A percentile compares a stretch with the other conserved stretches of the same genome.
Evolutionary conservation across 1,284 basidiomycete species (phyloP).

Genomic region (Cerrena zonata): DNA sequence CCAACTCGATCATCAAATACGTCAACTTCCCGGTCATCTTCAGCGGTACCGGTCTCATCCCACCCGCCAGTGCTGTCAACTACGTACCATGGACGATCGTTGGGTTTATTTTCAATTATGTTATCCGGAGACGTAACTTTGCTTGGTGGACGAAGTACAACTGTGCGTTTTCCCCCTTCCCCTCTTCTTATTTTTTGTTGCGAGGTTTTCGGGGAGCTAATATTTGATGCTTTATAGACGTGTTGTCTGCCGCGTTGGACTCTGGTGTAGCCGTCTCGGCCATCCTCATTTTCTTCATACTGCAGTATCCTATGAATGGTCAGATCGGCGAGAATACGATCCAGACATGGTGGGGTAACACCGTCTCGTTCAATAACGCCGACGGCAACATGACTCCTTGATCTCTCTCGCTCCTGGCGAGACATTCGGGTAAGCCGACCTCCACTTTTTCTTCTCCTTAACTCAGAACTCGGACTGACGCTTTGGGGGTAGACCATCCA

Average conservation of each 20-base stretch:
- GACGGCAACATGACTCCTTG: slow-evolving; percentile 32
- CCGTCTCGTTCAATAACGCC: slow-evolving; percentile 39
- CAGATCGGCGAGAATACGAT: slow-evolving; percentile 50
- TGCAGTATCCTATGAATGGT: slow-evolving; percentile 64
- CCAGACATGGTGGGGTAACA: slow-evolving; percentile 71
- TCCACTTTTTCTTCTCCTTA: too few relatives aligned
- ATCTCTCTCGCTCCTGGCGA: slow-evolving; percentile 25
- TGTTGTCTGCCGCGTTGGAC: slow-evolving; percentile 55
- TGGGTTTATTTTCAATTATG: slow-evolving; percentile 51
- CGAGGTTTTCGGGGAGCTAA: too few relatives aligned
- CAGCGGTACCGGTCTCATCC: slow-evolving; percentile 46
- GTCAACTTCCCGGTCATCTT: slow-evolving; percentile 52
- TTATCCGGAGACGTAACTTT: slow-evolving; percentile 45
- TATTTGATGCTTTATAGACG: slow-evolving; percentile 36
- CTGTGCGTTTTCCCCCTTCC: slow-evolving; percentile 20
- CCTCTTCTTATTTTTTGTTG: too few relatives aligned
- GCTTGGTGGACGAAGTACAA: slow-evolving; percentile 54
- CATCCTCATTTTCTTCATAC: slow-evolving; percentile 60
- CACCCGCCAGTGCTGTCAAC: slow-evolving; percentile 42
- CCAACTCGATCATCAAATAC: slow-evolving; percentile 40
- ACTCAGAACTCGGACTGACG: neutral
- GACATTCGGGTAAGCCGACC: slow-evolving; percentile 35
- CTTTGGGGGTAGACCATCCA: neutral
- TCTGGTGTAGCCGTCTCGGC: slow-evolving; percentile 55
- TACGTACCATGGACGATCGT: slow-evolving; percentile 47